A percentile compares a stretch with the other conserved stretches of the same genome.
Evolutionary conservation across 768 basidiomycete genomes (phyloP).

Genomic region (Suillus bovinus): DNA sequence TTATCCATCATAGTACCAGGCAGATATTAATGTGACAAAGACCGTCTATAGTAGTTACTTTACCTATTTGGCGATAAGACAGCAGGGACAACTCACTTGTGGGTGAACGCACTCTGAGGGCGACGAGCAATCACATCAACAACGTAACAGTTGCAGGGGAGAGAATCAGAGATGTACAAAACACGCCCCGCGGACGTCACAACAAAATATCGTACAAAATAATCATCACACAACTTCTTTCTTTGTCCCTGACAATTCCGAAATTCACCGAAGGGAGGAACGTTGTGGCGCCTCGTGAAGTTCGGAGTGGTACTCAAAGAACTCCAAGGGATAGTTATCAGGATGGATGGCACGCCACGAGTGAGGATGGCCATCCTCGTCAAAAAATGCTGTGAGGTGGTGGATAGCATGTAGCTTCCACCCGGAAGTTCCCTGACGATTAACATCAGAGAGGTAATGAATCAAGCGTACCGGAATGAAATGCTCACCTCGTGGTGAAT

Average conservation of each 20-base stretch:
- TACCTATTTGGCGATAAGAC: not conserved
- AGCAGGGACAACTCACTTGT: not conserved
- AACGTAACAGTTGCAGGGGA: slow-evolving; percentile 1
- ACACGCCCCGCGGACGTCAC: slow-evolving; percentile 6
- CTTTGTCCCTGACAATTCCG: not conserved
- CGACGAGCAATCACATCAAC: slow-evolving; percentile 3
- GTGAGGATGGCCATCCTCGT: slow-evolving; percentile 48
- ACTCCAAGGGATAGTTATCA: slow-evolving; percentile 48
- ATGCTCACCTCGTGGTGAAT: slow-evolving; percentile 3
- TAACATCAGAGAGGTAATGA: not conserved
- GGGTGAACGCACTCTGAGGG: not conserved
- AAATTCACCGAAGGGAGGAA: not conserved
- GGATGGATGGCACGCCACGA: slow-evolving; percentile 69
- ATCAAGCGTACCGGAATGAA: not conserved
- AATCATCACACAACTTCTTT: slow-evolving; percentile 1
- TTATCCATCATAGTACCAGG: not conserved
- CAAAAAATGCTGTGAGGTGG: slow-evolving; percentile 13
- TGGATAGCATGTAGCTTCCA: slow-evolving; percentile 6
- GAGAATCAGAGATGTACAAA: slow-evolving; percentile 1
- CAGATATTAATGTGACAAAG: slow-evolving; percentile 1
- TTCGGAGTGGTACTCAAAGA: slow-evolving; percentile 23
- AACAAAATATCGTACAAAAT: slow-evolving; percentile 5
- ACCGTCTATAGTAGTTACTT: not conserved
- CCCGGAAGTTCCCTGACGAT: slow-evolving; percentile 1
- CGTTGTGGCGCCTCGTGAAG: slow-evolving; percentile 6